Evolutionary conservation across 2,329 filamentous ascomycete species (phyloP), one percentile per base, ranked within the genome.

Genomic region (Paecilomyces fulvus): DNA sequence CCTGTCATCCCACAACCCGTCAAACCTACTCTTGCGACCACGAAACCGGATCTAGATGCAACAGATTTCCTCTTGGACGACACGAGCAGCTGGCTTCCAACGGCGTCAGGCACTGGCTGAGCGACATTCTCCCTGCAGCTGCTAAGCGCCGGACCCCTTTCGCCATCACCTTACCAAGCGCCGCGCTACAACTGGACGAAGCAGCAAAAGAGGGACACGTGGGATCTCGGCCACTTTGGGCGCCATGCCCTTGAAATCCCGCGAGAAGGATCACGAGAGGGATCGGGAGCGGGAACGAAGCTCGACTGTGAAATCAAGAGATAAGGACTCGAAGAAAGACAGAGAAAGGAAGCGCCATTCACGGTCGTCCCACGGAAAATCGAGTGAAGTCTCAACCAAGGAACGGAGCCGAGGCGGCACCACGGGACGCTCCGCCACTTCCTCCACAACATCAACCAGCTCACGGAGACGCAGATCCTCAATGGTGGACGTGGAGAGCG

Each of bases 191-290:
- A 9, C 37, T 43, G 14, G 37, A 43, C 37, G 37, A 43, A 43
- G 33, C 33, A 37, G 33, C 2, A 20, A 17, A 43, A 4, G 37
- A 43, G 48, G 48, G 48, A 49, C 48, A 49, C 48, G 48, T 49
- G 48, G 48, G 48, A 23, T 25, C 48, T 14, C 25, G 48, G 48
- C 21, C 48, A 49, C 48, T 28, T 12, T 49, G 48, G n/a, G 21
- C 48, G 20, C 48, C 48, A 23, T 49, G 48, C 11, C 43, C 30
- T 12, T 60, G n/a, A 62, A 63, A 33, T 17, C 54, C 53, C 58
- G 55, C 37, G 60, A 60, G 17, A 64, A 62, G 49, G 62, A 65
- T 49, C 56, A 55, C 43, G 60, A 64, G 11, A 59, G 53, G 23
- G 63, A 64, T 46, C 33, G 33, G 33, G 33, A 37, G 3, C 33